Percentiles rank a stretch among this genome's conserved stretches.
phyloP scores from a whole-genome alignment of 1,139 yeast genomes.

The Kurtzmaniella natalensis region DNA sequence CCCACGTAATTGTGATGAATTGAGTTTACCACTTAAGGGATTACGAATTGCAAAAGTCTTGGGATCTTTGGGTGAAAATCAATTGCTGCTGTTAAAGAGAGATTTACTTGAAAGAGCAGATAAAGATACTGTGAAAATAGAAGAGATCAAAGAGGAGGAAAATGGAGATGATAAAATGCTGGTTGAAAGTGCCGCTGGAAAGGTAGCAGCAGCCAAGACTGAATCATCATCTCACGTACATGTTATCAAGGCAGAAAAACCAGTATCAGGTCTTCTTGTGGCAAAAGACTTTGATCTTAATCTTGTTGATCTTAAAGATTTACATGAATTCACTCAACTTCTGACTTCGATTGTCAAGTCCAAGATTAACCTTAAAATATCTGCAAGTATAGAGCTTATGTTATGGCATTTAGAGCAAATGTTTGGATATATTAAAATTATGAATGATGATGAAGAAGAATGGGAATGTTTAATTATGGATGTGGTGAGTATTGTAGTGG shows the following conservation, averaged over 20 bases:
- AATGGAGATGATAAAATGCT: slow-evolving; percentile 16
- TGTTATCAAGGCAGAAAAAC: slow-evolving; percentile 29
- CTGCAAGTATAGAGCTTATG: slow-evolving; percentile 76
- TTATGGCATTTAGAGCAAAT: slow-evolving; percentile 90
- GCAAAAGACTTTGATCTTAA: slow-evolving; percentile 88
- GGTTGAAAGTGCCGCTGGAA: slow-evolving; percentile 14
- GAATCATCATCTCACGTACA: background rate
- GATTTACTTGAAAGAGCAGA: slow-evolving; percentile 23
- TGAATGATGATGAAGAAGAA: slow-evolving; percentile 57
- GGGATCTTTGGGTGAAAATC: slow-evolving; percentile 66
- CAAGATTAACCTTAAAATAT: slow-evolving; percentile 69
- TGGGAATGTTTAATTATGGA: slow-evolving; percentile 50
- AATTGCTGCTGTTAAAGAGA: slow-evolving; percentile 28
- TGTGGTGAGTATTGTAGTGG: slow-evolving; percentile 44
- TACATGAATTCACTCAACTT: slow-evolving; percentile 83
- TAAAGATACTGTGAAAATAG: slow-evolving; percentile 10
- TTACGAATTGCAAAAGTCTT: slow-evolving; percentile 81
- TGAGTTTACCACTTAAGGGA: slow-evolving; percentile 75
- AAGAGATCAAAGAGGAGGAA: slow-evolving; percentile 8
- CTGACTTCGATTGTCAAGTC: slow-evolving; percentile 85
- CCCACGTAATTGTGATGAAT: slow-evolving; percentile 86
- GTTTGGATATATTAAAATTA: slow-evolving; percentile 80
- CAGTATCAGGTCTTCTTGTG: slow-evolving; percentile 83
- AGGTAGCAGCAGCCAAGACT: slow-evolving; percentile 1
- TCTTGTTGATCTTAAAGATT: slow-evolving; percentile 76